Evolutionary conservation across 139 green algal species (phyloP).

Genomic region (Asterochloris erici): DNA sequence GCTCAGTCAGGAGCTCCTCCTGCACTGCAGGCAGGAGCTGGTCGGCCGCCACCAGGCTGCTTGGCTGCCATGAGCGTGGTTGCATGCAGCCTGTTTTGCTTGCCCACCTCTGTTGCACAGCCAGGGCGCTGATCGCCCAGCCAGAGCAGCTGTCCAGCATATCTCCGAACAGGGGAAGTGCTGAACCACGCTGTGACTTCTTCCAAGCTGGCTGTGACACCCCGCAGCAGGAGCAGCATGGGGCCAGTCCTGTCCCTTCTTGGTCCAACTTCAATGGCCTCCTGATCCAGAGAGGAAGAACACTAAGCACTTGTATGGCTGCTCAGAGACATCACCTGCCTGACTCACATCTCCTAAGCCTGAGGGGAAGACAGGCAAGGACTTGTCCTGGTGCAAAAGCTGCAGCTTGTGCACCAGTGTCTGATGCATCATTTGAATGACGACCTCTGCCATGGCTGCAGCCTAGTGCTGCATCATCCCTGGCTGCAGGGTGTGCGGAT

Average conservation of each 20-base stretch:
- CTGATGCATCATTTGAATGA: constrained; percentile 14
- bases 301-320: too few species aligned
- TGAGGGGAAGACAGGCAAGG: background rate
- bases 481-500: too few species aligned
- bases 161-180: background rate
- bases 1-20: background rate
- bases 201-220: background rate
- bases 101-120: background rate
- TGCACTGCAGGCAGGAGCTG: background rate
- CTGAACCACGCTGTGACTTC: constrained; percentile 1
- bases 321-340: background rate
- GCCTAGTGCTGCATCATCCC: background rate
- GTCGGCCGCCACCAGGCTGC: too few species aligned
- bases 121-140: background rate
- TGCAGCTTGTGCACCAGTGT: background rate
- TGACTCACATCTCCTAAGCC: background rate
- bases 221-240: background rate
- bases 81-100: too few species aligned
- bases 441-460: background rate
- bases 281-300: background rate
- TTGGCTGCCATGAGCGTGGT: too few species aligned
- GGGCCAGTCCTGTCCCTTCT: constrained; percentile 9
- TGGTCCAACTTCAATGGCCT: constrained; percentile 10
- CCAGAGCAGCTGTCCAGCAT: background rate
- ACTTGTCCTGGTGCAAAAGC: constrained; percentile 4